A percentile compares a stretch with the other conserved stretches of the same genome.
These are phyloP conservation scores for Penicillium sp. DNA, from an alignment of 2,329 filamentous ascomycete species.

Conservation along the genomic window DNA sequence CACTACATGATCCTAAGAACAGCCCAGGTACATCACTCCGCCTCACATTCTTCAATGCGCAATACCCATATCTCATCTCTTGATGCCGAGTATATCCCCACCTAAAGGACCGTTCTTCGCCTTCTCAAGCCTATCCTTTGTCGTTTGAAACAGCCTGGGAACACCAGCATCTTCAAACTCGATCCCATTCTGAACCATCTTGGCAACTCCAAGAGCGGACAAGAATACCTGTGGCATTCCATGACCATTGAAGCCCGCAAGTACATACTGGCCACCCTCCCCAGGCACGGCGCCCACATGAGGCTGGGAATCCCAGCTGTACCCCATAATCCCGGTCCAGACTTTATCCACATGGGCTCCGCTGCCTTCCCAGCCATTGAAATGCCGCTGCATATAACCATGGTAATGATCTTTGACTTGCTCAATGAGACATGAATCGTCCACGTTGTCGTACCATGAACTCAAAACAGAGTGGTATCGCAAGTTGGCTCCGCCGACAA, in stretches of 20 bases:
- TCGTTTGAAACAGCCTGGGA: conserved; percentile 35
- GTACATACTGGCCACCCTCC: conserved; percentile 53
- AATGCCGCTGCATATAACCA: conserved; percentile 39
- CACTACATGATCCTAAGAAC: neutral
- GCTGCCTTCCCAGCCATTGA: conserved; percentile 38
- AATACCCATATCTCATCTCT: neutral
- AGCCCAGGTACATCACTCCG: neutral
- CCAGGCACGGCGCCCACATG: conserved; percentile 53
- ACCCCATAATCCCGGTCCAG: conserved; percentile 52
- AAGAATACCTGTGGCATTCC: conserved; percentile 62
- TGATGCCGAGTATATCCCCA: neutral
- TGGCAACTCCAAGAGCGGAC: conserved; percentile 56
- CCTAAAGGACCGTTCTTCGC: neutral
- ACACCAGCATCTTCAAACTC: conserved; percentile 30
- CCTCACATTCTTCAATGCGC: no score
- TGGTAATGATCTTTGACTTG: conserved; percentile 43
- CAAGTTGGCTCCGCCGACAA: conserved; percentile 63
- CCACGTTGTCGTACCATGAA: conserved; percentile 47
- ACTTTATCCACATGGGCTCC: conserved; percentile 33
- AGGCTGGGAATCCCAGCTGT: conserved; percentile 51
- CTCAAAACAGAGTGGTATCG: conserved; percentile 24
- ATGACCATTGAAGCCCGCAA: conserved; percentile 64
- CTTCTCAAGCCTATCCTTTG: neutral
- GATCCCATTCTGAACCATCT: conserved; percentile 49
- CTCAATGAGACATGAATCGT: conserved; percentile 52